Conservation (phyloP, 1,139 yeast species). For the Suhomyces terraborum region DNA sequence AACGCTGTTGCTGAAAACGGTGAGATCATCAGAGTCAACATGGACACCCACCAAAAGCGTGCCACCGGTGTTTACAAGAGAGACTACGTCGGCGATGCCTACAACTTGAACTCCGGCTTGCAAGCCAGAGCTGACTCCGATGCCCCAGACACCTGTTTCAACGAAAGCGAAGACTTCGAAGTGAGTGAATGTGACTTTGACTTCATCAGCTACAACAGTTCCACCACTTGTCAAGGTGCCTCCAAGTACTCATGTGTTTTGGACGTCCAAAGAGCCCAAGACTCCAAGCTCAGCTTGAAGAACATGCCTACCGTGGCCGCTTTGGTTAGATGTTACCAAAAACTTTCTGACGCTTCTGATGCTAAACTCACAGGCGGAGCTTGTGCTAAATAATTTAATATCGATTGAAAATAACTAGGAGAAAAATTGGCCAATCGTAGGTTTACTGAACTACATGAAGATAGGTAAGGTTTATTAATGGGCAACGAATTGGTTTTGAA, state of each 20-base stretch:
- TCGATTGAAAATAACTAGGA: no score
- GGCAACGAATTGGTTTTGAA: no score
- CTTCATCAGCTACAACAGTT: slow-evolving; percentile 16
- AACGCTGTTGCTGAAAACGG: slow-evolving; percentile 18
- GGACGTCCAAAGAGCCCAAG: slow-evolving; percentile 16
- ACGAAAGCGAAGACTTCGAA: slow-evolving; percentile 16
- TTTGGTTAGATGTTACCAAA: slow-evolving; percentile 18
- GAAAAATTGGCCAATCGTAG: no score
- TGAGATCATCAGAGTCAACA: slow-evolving; percentile 19
- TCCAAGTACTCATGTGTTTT: slow-evolving; percentile 21
- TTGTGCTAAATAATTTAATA: slow-evolving; percentile 15
- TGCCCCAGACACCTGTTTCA: no score
- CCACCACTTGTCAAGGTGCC: slow-evolving; percentile 15
- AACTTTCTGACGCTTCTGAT: slow-evolving; percentile 12
- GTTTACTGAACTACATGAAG: no score
- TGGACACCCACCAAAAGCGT: slow-evolving; percentile 18
- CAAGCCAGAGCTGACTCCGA: slow-evolving; percentile 9
- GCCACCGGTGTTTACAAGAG: slow-evolving; percentile 18
- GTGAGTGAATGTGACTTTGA: slow-evolving; percentile 17
- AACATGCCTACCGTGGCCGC: slow-evolving; percentile 17
- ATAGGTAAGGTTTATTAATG: no score
- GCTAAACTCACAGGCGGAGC: slow-evolving; percentile 18
- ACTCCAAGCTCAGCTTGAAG: slow-evolving; percentile 15
- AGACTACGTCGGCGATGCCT: slow-evolving; percentile 16
- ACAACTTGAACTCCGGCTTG: slow-evolving; percentile 12